A percentile compares a stretch with the other conserved stretches of the same genome.
Conservation (phyloP, 75 land plant species). For the Azolla pinnata region DNA sequence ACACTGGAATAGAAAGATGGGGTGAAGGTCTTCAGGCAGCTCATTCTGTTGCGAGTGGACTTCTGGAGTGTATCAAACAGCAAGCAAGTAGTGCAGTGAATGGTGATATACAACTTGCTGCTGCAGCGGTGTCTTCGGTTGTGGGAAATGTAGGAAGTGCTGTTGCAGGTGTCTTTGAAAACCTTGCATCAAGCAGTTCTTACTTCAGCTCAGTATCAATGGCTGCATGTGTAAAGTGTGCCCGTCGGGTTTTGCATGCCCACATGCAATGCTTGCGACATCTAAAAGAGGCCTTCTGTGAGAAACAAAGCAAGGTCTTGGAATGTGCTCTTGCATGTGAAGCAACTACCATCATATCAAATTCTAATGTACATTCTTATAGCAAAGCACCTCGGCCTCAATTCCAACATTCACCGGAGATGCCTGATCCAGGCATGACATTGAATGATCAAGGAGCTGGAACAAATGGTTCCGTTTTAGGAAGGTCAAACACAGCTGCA, state of each 20-base stretch:
- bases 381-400: conserved; percentile 70
- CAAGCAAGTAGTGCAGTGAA: conserved; percentile 61
- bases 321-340: conserved; percentile 76
- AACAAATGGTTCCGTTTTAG: conserved; percentile 29
- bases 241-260: conserved; percentile 49
- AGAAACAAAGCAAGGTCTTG: conserved; percentile 61
- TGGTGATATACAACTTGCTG: conserved; percentile 61
- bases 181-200: conserved; percentile 17
- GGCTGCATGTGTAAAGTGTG: conserved; percentile 30
- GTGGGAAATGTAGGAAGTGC: conserved; percentile 49
- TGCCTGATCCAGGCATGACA: conserved; percentile 42
- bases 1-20: conserved; percentile 31
- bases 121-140: conserved; percentile 64
- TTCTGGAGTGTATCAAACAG: conserved; percentile 67
- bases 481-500: conserved; percentile 43
- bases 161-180: conserved; percentile 48
- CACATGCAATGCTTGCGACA: conserved; percentile 56
- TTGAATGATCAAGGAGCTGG: conserved; percentile 43
- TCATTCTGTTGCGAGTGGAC: conserved; percentile 37
- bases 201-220: conserved; percentile 13
- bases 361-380: conserved; percentile 34
- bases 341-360: conserved; percentile 49
- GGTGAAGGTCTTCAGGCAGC: conserved; percentile 55
- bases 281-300: conserved; percentile 81
- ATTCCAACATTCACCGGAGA: conserved; percentile 68